These are phyloP conservation scores for Russula griseocarnosa DNA, from an alignment of 768 basidiomycete species.

Conservation along the genomic window DNA sequence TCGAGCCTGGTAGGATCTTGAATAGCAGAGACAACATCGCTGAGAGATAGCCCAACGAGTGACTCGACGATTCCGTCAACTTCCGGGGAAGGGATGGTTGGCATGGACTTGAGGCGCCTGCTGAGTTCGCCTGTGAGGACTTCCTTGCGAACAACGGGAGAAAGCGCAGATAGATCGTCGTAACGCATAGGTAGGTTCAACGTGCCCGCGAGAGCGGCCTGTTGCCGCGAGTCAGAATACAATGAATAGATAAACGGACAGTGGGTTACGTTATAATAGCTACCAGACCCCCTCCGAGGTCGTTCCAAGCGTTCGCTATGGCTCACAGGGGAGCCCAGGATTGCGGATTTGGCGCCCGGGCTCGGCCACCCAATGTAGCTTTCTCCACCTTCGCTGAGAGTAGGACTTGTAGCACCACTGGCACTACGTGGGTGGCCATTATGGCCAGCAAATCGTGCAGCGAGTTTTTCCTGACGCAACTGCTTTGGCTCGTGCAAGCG, in stretches of 20 bases:
- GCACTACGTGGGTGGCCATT: slow-evolving; percentile 77
- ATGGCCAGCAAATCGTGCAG: slow-evolving; percentile 68
- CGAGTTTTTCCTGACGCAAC: slow-evolving; percentile 83
- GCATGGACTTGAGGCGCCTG: slow-evolving; percentile 61
- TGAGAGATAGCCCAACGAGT: slow-evolving; percentile 64
- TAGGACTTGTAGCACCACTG: slow-evolving; percentile 82
- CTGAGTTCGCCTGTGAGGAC: slow-evolving; percentile 80
- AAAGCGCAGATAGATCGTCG: slow-evolving; percentile 75
- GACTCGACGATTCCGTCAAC: slow-evolving; percentile 67
- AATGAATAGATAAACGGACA: neutral
- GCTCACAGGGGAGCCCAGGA: slow-evolving; percentile 55
- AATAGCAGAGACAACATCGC: slow-evolving; percentile 71
- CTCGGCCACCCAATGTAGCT: slow-evolving; percentile 71
- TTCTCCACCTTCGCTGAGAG: slow-evolving; percentile 77
- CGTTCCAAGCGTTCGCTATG: slow-evolving; percentile 56
- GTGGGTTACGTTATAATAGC: slow-evolving; percentile 73
- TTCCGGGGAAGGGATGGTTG: slow-evolving; percentile 50
- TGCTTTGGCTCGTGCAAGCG: slow-evolving; percentile 89
- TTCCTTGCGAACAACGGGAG: slow-evolving; percentile 84
- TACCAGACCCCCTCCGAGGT: slow-evolving; percentile 73
- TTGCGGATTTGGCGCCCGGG: slow-evolving; percentile 53
- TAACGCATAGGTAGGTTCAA: slow-evolving; percentile 83
- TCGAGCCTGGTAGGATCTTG: slow-evolving; percentile 63
- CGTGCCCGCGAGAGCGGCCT: slow-evolving; percentile 81
- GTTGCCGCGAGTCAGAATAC: slow-evolving; percentile 10